A percentile compares a stretch with the other conserved stretches of the same genome.
These are phyloP conservation scores for Fusarium poae DNA, from an alignment of 2,329 filamentous ascomycete genomes.

Conservation along the genomic window DNA sequence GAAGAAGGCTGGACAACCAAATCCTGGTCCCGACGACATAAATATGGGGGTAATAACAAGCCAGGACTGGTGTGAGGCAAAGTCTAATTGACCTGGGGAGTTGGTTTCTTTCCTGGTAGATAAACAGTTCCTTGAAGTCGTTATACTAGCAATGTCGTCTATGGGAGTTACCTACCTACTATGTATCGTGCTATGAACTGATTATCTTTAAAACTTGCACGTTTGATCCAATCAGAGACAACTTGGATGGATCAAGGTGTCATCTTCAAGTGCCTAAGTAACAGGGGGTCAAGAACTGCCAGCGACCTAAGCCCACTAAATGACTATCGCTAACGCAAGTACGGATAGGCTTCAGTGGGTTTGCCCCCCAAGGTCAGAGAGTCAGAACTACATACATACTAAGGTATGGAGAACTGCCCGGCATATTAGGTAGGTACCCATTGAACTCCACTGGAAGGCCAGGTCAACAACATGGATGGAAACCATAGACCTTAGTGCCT, in stretches of 20 bases:
- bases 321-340: conserved; percentile 3
- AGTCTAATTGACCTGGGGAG: not conserved
- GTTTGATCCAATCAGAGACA: conserved; percentile 7
- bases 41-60: conserved; percentile 20
- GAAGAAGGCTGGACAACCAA: conserved; percentile 13
- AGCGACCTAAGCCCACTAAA: conserved; percentile 23
- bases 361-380: not conserved
- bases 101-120: not conserved
- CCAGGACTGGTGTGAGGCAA: conserved; percentile 10
- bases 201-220: not conserved
- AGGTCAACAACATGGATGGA: not conserved
- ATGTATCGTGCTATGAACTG: not conserved
- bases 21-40: conserved; percentile 4
- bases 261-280: conserved; percentile 33
- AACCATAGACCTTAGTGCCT: too few relatives aligned
- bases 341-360: conserved; percentile 2
- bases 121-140: not conserved
- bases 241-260: conserved; percentile 36
- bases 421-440: too few relatives aligned
- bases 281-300: conserved; percentile 19
- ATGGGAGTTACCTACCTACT: not conserved
- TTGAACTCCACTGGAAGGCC: not conserved
- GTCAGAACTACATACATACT: too few relatives aligned
- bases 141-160: not conserved
- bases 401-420: too few relatives aligned